phyloP scores from a whole-genome alignment of 2,329 filamentous ascomycete species.

The Ophiostoma montium region DNA sequence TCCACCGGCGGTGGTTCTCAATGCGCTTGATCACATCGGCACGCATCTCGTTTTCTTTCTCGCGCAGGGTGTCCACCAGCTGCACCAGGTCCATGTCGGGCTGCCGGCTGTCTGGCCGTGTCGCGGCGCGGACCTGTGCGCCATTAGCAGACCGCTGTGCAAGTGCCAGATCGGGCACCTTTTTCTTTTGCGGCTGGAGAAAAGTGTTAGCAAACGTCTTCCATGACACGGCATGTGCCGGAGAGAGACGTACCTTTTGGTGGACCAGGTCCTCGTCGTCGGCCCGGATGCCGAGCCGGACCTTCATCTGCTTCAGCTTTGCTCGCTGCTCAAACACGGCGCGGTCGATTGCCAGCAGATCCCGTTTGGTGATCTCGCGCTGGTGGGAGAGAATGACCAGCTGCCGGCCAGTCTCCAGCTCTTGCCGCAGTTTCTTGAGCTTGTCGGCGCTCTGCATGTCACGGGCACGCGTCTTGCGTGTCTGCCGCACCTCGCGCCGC shows the following conservation, averaged over 20 bases:
- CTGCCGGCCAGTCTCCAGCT: constrained; percentile 78
- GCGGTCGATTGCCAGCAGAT: constrained; percentile 60
- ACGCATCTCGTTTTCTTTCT: constrained; percentile 70
- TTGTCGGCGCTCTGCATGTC: constrained; percentile 93
- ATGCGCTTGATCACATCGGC: constrained; percentile 77
- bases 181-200: constrained; percentile 54
- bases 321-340: constrained; percentile 71
- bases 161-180: constrained; percentile 44
- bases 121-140: constrained; percentile 54
- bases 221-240: constrained; percentile 21
- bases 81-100: constrained; percentile 67
- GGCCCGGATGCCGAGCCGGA: constrained; percentile 74
- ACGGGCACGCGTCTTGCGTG: constrained; percentile 83
- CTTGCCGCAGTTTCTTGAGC: constrained; percentile 76
- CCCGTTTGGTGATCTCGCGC: constrained; percentile 66
- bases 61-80: constrained; percentile 61
- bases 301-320: constrained; percentile 76
- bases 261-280: constrained; percentile 93
- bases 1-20: constrained; percentile 82
- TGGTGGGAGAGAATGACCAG: constrained; percentile 64
- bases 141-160: constrained; percentile 45
- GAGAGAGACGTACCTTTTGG: constrained; percentile 54
- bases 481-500: constrained; percentile 83
- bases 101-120: constrained; percentile 50
- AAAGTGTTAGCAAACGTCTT: constrained; percentile 10